phyloP scores from a whole-genome alignment of 108 stramenopile species.

The Skeletonema potamos region DNA sequence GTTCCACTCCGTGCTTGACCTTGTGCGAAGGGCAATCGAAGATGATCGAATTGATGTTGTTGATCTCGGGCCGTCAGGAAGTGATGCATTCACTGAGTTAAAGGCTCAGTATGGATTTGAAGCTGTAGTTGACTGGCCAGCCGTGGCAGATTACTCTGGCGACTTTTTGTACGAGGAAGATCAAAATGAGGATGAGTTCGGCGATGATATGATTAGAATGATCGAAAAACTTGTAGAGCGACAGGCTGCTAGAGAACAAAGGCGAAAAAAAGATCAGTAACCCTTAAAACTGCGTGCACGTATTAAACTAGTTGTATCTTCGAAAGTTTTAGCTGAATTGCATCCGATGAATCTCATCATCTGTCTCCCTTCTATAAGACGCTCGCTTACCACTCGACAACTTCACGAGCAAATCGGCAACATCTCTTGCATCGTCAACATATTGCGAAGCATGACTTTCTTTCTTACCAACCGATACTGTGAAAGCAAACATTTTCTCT shows the following conservation, averaged over 20 bases:
- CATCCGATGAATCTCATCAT: conserved; percentile 4
- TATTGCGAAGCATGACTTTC: conserved; percentile 75
- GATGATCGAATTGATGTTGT: conserved; percentile 63
- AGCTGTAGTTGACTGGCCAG: conserved; percentile 66
- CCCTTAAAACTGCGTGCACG: background rate
- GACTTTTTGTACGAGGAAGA: conserved; percentile 54
- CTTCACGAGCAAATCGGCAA: conserved; percentile 67
- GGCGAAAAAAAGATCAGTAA: conserved; percentile 9
- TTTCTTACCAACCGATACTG: conserved; percentile 79
- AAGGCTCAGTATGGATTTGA: conserved; percentile 71
- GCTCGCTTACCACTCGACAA: conserved; percentile 12
- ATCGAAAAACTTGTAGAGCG: conserved; percentile 19
- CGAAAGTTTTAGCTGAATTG: conserved; percentile 17
- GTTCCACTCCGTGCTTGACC: conserved; percentile 70
- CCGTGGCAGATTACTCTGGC: conserved; percentile 62
- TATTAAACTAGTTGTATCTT: background rate
- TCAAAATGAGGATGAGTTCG: conserved; percentile 36
- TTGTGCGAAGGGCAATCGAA: conserved; percentile 63
- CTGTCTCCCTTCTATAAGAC: background rate
- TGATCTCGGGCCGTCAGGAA: conserved; percentile 73
- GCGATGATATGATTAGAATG: conserved; percentile 33
- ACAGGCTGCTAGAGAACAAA: conserved; percentile 14
- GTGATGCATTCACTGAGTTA: conserved; percentile 69
- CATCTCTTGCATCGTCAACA: conserved; percentile 70
- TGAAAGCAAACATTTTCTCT: conserved; percentile 44